These are phyloP conservation scores for Sphenostylis stenocarpa DNA, from an alignment of 306 rosid species.

Conservation along the genomic window DNA sequence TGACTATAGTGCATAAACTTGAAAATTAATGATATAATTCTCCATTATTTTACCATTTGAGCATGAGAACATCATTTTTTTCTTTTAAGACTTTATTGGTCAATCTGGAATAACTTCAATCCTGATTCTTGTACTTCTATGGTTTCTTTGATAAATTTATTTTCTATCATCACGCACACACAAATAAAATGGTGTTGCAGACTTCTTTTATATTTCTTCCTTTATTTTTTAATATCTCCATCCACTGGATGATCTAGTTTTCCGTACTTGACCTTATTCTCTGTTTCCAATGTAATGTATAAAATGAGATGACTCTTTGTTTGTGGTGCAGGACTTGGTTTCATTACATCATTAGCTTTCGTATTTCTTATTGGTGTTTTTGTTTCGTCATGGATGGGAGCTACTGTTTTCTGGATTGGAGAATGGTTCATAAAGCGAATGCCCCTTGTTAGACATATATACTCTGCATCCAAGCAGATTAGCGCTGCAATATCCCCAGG, in stretches of 20 bases:
- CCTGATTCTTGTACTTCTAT: slow-evolving; percentile 22
- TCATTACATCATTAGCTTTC: slow-evolving; percentile 75
- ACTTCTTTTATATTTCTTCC: neutral
- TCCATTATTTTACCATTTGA: neutral
- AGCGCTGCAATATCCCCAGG: slow-evolving; percentile 94
- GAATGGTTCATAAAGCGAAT: slow-evolving; percentile 89
- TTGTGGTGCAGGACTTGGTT: slow-evolving; percentile 37
- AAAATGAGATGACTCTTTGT: neutral
- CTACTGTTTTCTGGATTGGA: slow-evolving; percentile 80
- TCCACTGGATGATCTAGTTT: neutral
- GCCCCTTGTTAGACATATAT: slow-evolving; percentile 86
- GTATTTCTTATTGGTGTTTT: slow-evolving; percentile 85
- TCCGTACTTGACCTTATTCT: neutral
- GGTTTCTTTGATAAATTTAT: neutral
- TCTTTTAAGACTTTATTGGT: slow-evolving; percentile 18
- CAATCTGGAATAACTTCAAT: neutral
- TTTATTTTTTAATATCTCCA: neutral
- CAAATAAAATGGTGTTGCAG: neutral
- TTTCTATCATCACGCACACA: neutral
- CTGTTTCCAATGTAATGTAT: slow-evolving; percentile 28
- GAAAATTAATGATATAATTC: slow-evolving; percentile 9
- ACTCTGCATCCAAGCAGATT: slow-evolving; percentile 92
- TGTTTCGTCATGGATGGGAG: slow-evolving; percentile 94
- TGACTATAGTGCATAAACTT: neutral
- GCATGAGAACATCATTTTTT: slow-evolving; percentile 11